Conservation (phyloP, 768 basidiomycete species). For the Austroboletus eburneus region DNA sequence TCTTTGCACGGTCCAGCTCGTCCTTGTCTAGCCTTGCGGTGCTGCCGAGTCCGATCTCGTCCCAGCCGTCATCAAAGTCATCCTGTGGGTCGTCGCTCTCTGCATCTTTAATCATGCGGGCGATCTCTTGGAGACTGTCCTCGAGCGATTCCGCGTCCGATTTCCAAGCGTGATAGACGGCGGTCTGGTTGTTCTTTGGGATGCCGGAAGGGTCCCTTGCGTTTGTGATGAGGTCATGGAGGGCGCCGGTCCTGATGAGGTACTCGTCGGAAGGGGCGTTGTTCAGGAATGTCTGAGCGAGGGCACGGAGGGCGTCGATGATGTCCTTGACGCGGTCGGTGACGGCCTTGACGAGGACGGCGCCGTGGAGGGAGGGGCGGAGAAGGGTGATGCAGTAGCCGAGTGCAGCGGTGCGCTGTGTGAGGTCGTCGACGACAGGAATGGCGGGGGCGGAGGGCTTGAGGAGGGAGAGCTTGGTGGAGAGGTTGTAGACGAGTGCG, state of each 20-base stretch:
- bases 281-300: constrained; percentile 42
- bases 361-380: constrained; percentile 38
- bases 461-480: constrained; percentile 62
- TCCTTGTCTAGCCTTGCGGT: constrained; percentile 40
- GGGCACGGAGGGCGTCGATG: constrained; percentile 40
- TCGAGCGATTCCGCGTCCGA: constrained; percentile 53
- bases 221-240: constrained; percentile 57
- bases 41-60: constrained; percentile 50
- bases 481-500: constrained; percentile 49
- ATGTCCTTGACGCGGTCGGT: constrained; percentile 37
- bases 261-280: constrained; percentile 42
- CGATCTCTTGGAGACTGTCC: constrained; percentile 58
- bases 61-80: constrained; percentile 52
- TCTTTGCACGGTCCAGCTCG: constrained; percentile 57
- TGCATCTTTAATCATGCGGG: constrained; percentile 46
- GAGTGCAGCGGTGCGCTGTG: constrained; percentile 45
- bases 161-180: constrained; percentile 51
- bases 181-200: constrained; percentile 52
- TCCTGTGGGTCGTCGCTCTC: constrained; percentile 24
- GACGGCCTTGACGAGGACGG: constrained; percentile 44
- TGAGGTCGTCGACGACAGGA: constrained; percentile 50
- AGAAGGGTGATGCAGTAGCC: constrained; percentile 49
- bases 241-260: constrained; percentile 51
- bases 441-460: constrained; percentile 51
- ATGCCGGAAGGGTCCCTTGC: constrained; percentile 46